Evolutionary conservation across 139 green algal genomes (phyloP), one percentile per base, ranked within the genome.

Genomic region (Pleodorina starrii): DNA sequence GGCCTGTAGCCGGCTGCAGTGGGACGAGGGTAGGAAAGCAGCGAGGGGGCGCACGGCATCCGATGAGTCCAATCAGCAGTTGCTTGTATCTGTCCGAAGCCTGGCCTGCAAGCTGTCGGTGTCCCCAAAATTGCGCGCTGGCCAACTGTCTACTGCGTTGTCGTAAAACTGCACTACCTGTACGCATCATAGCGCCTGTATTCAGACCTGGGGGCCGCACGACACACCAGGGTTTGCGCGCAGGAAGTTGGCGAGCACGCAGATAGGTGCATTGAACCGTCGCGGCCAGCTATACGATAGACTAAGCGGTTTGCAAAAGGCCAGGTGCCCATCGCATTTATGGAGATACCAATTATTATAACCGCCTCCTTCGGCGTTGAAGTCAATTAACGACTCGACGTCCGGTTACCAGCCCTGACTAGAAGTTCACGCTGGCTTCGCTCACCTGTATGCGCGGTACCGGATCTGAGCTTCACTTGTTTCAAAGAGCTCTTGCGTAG

Each of bases 391-490:
- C 68, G 19, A 10, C 68, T 46, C 35, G 68, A 76, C 35, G 46
- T 76, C 68, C 36, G 68, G 68, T 76, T 76, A 76, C 68, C 46
- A 40, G 14, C 27, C 63, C 63, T 73, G 63, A 40, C 27, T 46
- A 17, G 68, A 76, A 23, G n/a, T n/a, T n/a, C n/a, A n/a, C n/a
- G n/a, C n/a, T n/a, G n/a, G 35, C 32, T 14, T 32, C 12, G 54
- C 57, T 43, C 23, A 74, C 83, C 85, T 92, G 90, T 97, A 98
- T 0, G 94, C 95, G 54, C 97, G 94, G 81, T 97, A 98, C 17
- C 96, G 93, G 38, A 97, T 82, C 35, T 94, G 92, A 12, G 77
- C 86, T 46, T 95, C 92, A 11, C 87, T 74, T 12, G 94, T 96
- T 60, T 96, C 93, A 86, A 94, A 97, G 1, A 97, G 57, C 78